A percentile compares a stretch with the other conserved stretches of the same genome.
Conservation (phyloP, 106 monocot genomes). For the Acorus gramineus region DNA sequence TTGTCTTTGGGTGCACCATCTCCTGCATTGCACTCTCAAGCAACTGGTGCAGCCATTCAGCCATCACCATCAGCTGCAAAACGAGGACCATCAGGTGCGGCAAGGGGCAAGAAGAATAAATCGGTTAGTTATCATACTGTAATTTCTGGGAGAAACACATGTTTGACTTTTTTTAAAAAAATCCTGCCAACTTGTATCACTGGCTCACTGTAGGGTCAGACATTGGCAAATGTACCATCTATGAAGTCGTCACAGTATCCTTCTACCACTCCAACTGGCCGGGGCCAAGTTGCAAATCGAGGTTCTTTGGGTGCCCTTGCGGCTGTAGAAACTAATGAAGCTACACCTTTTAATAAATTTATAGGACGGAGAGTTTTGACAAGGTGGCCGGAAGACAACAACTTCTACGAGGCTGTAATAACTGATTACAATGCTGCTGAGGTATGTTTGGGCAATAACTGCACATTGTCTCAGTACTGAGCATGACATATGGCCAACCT, state of each 20-base stretch:
- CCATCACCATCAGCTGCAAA: constrained; percentile 24
- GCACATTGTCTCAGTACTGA: constrained; percentile 4
- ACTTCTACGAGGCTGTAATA: constrained; percentile 93
- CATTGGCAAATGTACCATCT: constrained; percentile 32
- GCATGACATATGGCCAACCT: constrained; percentile 11
- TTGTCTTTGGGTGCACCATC: constrained; percentile 23
- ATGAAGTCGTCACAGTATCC: constrained; percentile 30
- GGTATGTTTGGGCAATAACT: constrained; percentile 39
- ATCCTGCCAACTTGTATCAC: background rate
- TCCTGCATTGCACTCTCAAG: constrained; percentile 11
- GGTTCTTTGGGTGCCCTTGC: constrained; percentile 27
- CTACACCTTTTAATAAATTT: constrained; percentile 38
- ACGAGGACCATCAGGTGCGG: constrained; percentile 9
- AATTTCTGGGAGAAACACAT: too few species aligned
- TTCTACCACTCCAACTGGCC: constrained; percentile 30
- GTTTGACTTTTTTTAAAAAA: background rate
- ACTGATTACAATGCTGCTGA: constrained; percentile 67
- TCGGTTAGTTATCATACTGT: constrained; percentile 12
- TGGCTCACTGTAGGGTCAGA: constrained; percentile 32
- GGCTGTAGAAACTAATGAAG: constrained; percentile 29
- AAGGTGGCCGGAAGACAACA: constrained; percentile 93
- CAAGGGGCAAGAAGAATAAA: constrained; percentile 28
- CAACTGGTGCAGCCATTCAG: constrained; percentile 14
- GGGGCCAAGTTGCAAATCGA: constrained; percentile 28
- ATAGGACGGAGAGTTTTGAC: constrained; percentile 82